Evolutionary conservation across 1,284 basidiomycete genomes (phyloP).

Genomic region (Ustilago shanxiensis): DNA sequence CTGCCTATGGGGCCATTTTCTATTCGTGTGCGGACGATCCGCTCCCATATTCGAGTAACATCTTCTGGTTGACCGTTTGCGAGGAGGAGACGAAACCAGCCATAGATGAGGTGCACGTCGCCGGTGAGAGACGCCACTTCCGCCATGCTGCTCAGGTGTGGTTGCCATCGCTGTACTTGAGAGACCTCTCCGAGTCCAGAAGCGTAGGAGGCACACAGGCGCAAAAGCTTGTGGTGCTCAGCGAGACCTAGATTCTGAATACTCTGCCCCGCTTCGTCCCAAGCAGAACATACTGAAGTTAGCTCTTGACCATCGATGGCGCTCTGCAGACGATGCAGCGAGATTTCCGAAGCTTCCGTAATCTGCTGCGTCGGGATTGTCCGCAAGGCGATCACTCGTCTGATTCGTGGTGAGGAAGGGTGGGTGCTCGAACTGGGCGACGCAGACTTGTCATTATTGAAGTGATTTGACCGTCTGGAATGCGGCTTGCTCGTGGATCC

Average conservation of each 20-base stretch:
- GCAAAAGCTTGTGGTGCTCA: constrained; percentile 30
- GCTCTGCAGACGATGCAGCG: constrained; percentile 11
- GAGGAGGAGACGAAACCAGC: constrained; percentile 26
- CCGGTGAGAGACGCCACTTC: constrained; percentile 23
- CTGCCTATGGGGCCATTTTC: constrained; percentile 3
- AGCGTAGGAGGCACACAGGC: constrained; percentile 20
- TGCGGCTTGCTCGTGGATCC: neutral
- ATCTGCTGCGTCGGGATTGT: neutral
- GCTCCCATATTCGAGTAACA: constrained; percentile 32
- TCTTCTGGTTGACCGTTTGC: constrained; percentile 15
- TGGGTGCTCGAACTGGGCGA: constrained; percentile 3
- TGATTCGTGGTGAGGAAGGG: neutral
- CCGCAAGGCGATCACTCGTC: constrained; percentile 24
- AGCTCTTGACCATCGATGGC: constrained; percentile 34
- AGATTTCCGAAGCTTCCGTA: neutral
- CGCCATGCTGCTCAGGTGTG: constrained; percentile 13
- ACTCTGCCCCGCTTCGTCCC: constrained; percentile 3
- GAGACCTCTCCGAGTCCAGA: neutral
- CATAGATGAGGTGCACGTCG: constrained; percentile 21
- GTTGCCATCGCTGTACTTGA: constrained; percentile 12
- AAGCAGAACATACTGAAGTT: constrained; percentile 9
- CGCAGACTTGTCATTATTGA: neutral
- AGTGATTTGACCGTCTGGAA: neutral
- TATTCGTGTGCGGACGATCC: constrained; percentile 18
- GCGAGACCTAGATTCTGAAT: neutral